Base-by-base conservation (phyloP, 768 basidiomycete genomes). In the Saitozyma sp. region DNA sequence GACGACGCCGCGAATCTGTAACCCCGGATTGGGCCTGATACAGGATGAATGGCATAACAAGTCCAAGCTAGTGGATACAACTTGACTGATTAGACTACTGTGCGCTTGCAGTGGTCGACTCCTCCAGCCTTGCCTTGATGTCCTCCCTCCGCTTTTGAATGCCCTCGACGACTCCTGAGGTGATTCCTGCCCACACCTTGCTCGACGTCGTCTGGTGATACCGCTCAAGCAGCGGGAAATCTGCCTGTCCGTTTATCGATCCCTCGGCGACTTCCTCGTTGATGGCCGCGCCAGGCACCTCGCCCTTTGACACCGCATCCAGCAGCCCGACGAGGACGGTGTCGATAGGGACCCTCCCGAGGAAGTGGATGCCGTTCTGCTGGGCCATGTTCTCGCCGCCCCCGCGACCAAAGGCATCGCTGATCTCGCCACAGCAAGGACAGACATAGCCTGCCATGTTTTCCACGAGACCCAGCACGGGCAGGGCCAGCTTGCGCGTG, bases 361-460 rank as follows among this genome's bases (percentile, higher is more conserved):
- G 82, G 76, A 93, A 96, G 53, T 75, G 78, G 43, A 97, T 70
- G 0, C 83, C 84, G 71, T 94, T 90, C 55, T 84, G 84, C 64
- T 83, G 82, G 5, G 91, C 92, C 89, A 93, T 87, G 72, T 88
- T 89, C 79, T 88, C 86, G 1, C 94, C 96, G 2, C 96, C 96
- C 14, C 92, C 92, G 5, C 87, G 89, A 8, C 93, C 96, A 79
- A 98, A 99, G 58, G 96, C 86, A 78, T 95, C 91, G 82, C 88
- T 91, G 69, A 97, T 83, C 79, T 97, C 94, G 14, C 91, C 91
- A 77, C 96, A 98, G 76, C 94, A 96, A 50, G 96, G 96, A 63
- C 95, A 98, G 17, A 89, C 90, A 80, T 96, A 98, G 54, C 96
- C 96, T 67, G 91, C 90, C 96, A 98, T 98, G 81, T 98, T 99